Conservation (phyloP, 805 yeast species). For the Metschnikowia baotianmanensis region DNA sequence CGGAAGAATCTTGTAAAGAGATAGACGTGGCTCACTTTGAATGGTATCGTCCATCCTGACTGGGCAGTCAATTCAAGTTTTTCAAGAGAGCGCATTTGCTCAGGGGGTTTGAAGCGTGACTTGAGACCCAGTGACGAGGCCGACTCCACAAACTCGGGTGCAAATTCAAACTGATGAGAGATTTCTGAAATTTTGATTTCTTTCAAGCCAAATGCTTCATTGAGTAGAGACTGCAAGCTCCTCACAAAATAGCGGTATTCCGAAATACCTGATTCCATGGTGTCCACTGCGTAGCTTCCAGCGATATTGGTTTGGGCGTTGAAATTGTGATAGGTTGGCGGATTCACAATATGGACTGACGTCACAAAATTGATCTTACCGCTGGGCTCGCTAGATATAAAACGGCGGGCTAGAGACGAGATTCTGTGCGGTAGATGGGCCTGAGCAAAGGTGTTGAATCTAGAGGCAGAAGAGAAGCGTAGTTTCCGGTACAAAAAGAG, state of each 20-base stretch:
- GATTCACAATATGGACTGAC: constrained; percentile 30
- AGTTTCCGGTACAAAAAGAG: constrained; percentile 37
- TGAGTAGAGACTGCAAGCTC: constrained; percentile 33
- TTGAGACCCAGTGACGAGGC: constrained; percentile 10
- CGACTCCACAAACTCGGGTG: constrained; percentile 18
- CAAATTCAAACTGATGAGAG: constrained; percentile 48
- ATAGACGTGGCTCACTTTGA: constrained; percentile 43
- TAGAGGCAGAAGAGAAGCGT: constrained; percentile 22
- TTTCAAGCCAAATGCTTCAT: constrained; percentile 46
- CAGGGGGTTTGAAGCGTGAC: constrained; percentile 18
- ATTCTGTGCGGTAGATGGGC: constrained; percentile 28
- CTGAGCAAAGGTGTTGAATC: constrained; percentile 37
- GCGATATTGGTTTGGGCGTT: constrained; percentile 31
- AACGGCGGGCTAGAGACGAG: constrained; percentile 22
- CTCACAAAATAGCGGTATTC: constrained; percentile 27
- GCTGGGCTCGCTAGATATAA: constrained; percentile 26
- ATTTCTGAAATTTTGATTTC: constrained; percentile 43
- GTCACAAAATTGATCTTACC: constrained; percentile 32
- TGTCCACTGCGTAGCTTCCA: constrained; percentile 35
- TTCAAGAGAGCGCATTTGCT: constrained; percentile 25
- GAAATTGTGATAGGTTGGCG: constrained; percentile 27
- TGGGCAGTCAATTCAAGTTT: constrained; percentile 41
- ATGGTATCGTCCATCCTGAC: constrained; percentile 52
- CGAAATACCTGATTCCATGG: constrained; percentile 16
- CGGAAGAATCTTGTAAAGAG: constrained; percentile 43